phyloP scores from a whole-genome alignment of 1,139 yeast genomes.

The Hyphopichia burtonii region DNA sequence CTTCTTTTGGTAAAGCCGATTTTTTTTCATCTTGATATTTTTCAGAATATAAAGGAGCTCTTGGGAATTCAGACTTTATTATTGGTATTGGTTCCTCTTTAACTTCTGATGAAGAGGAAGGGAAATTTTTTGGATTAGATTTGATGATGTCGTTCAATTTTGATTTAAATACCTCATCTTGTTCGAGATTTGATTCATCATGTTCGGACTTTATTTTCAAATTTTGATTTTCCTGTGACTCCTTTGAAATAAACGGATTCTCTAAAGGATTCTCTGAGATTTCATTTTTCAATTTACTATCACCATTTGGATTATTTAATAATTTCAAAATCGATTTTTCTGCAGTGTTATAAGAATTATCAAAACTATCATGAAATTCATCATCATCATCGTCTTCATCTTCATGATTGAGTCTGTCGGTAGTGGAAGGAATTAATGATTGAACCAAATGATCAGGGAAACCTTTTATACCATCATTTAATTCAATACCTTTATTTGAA shows the following conservation, averaged over 20 bases:
- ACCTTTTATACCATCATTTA: conserved; percentile 48
- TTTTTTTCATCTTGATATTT: no score
- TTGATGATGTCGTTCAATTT: no score
- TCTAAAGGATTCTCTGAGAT: not conserved
- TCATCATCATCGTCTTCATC: conserved; percentile 17
- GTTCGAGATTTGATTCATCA: no score
- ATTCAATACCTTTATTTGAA: conserved; percentile 29
- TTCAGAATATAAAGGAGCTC: no score
- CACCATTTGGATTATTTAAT: conserved; percentile 11
- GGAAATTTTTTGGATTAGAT: no score
- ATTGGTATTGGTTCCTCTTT: no score
- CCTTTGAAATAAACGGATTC: not conserved
- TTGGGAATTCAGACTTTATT: no score
- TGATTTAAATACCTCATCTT: no score
- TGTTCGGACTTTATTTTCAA: no score
- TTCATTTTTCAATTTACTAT: not conserved
- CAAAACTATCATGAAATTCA: conserved; percentile 35
- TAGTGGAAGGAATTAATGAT: conserved; percentile 25
- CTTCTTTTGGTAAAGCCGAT: no score
- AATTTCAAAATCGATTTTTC: conserved; percentile 46
- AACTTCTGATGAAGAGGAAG: no score
- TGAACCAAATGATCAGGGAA: conserved; percentile 41
- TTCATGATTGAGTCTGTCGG: conserved; percentile 3
- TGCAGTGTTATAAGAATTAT: conserved; percentile 37
- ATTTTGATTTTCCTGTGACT: no score